These are phyloP conservation scores for Aegilops bicornis DNA, from an alignment of 176 grass and related monocot species.

Conservation along the genomic window DNA sequence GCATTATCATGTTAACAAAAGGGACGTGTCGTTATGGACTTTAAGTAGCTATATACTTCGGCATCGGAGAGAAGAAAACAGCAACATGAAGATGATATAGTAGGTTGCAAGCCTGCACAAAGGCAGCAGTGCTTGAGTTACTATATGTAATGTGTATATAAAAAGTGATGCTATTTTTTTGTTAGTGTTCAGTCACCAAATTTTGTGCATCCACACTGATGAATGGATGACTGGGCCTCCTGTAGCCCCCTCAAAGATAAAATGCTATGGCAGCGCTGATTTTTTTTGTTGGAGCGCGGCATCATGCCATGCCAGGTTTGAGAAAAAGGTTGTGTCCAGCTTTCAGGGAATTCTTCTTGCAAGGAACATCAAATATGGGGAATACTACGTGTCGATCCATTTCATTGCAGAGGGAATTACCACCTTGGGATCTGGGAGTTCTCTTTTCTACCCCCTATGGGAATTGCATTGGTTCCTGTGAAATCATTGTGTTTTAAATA, in stretches of 20 bases:
- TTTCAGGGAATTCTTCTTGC: not conserved
- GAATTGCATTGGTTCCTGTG: not conserved
- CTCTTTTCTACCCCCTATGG: not conserved
- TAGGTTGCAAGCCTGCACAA: not conserved
- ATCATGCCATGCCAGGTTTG: not conserved
- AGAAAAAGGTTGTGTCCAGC: not conserved
- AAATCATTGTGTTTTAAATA: not conserved
- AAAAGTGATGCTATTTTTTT: not conserved
- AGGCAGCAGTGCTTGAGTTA: conserved; percentile 1
- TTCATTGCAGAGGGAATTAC: not conserved
- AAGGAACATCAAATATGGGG: not conserved
- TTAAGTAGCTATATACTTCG: not conserved
- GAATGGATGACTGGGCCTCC: not conserved
- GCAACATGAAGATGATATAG: conserved; percentile 5
- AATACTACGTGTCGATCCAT: not conserved
- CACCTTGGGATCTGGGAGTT: not conserved
- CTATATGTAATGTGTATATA: not conserved
- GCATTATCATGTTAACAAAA: not conserved
- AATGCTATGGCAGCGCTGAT: not conserved
- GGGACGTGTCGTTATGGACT: not conserved
- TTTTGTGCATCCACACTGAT: not conserved
- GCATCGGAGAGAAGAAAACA: not conserved
- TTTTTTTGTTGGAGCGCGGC: conserved; percentile 31
- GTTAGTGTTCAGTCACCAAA: not conserved
- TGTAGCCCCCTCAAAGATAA: not conserved